phyloP scores from a whole-genome alignment of 2,329 filamentous ascomycete species.

The Botrytis sinoallii region DNA sequence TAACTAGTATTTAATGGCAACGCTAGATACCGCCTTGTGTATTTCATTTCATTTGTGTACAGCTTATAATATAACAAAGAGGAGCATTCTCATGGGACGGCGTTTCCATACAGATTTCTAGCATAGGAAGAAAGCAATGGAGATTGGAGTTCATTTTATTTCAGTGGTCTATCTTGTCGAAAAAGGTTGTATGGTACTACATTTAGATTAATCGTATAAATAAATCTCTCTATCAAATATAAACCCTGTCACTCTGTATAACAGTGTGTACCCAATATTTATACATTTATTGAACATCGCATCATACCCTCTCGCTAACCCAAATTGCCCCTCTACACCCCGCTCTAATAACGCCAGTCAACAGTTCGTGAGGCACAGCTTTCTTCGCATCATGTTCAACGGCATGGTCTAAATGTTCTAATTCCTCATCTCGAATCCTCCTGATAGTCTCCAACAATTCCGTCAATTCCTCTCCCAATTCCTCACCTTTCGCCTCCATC shows the following conservation, averaged over 20 bases:
- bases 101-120: slow-evolving; percentile 15
- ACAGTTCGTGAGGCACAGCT: slow-evolving; percentile 82
- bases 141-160: slow-evolving; percentile 15
- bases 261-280: slow-evolving; percentile 7
- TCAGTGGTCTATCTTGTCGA: slow-evolving; percentile 7
- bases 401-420: slow-evolving; percentile 94
- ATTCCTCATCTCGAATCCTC: slow-evolving; percentile 87
- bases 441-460: slow-evolving; percentile 71
- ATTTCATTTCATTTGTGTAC: slow-evolving; percentile 16
- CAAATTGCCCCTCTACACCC: slow-evolving; percentile 92
- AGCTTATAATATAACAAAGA: slow-evolving; percentile 12
- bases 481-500: slow-evolving; percentile 75
- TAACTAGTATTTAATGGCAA: slow-evolving; percentile 17
- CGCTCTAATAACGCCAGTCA: slow-evolving; percentile 83
- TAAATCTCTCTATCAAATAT: not conserved
- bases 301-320: slow-evolving; percentile 72
- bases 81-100: slow-evolving; percentile 8
- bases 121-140: slow-evolving; percentile 11
- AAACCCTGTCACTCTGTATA: not conserved
- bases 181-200: slow-evolving; percentile 5
- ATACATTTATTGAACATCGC: slow-evolving; percentile 6
- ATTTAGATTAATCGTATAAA: slow-evolving; percentile 12
- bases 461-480: slow-evolving; percentile 73
- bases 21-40: slow-evolving; percentile 10
- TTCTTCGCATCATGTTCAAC: slow-evolving; percentile 90